Evolutionary conservation across 106 monocot genomes (phyloP).

Genomic region (Apostasia shenzhenica): DNA sequence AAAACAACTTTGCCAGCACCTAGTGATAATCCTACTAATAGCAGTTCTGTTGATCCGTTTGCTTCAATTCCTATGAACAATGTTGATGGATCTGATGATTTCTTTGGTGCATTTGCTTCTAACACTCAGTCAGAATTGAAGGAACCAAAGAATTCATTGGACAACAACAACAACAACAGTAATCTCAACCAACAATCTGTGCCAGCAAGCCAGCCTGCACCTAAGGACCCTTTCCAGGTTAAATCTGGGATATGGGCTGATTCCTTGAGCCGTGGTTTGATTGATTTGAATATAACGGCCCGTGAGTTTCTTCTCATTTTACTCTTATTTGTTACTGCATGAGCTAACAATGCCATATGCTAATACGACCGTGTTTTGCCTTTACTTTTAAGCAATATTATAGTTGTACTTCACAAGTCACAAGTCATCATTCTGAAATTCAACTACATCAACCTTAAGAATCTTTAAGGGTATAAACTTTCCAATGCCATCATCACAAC

Average conservation of each 20-base stretch:
- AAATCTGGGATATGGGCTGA: conserved; percentile 98
- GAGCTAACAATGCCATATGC: too few relatives aligned
- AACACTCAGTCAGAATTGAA: conserved; percentile 16
- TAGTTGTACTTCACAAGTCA: too few relatives aligned
- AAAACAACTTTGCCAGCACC: conserved; percentile 16
- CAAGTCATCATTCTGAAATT: too few relatives aligned
- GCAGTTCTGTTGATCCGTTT: conserved; percentile 59
- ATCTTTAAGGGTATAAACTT: too few relatives aligned
- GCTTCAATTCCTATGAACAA: conserved; percentile 47
- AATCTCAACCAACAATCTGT: conserved; percentile 8
- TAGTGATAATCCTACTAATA: conserved; percentile 12
- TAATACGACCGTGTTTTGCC: too few relatives aligned
- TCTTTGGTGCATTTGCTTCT: conserved; percentile 62
- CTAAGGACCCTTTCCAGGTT: conserved; percentile 55
- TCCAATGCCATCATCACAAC: too few relatives aligned
- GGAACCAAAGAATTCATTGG: conserved; percentile 10
- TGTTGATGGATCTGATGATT: conserved; percentile 56
- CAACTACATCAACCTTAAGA: too few relatives aligned
- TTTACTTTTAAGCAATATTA: too few relatives aligned
- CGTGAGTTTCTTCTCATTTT: conserved; percentile 45
- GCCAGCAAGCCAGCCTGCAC: conserved; percentile 19
- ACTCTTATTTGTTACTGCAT: conserved; percentile 1
- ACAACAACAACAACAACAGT: background rate
- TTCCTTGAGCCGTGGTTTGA: conserved; percentile 88
- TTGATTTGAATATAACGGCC: conserved; percentile 77